Percentiles rank a stretch among this genome's conserved stretches.
These are phyloP conservation scores for Helotiales sp. DNA, from an alignment of 2,329 filamentous ascomycete genomes.

Conservation along the genomic window DNA sequence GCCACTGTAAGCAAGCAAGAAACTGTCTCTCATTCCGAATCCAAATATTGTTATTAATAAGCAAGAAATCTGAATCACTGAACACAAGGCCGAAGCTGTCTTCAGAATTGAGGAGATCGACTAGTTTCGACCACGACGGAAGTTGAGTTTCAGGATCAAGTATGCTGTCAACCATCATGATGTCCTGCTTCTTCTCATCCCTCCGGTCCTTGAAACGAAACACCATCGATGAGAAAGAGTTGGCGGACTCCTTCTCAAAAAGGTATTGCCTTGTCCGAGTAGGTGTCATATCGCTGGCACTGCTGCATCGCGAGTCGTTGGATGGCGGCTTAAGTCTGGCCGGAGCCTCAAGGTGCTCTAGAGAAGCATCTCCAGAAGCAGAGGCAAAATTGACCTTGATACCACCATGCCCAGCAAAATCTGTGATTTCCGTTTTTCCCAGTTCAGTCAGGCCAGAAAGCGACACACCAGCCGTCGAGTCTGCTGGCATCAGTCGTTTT, in stretches of 20 bases:
- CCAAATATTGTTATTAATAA: constrained; percentile 24
- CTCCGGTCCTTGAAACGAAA: constrained; percentile 20
- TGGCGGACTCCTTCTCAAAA: neutral
- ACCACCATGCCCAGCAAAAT: neutral
- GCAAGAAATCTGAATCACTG: constrained; percentile 20
- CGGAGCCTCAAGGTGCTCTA: neutral
- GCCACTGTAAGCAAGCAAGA: constrained; percentile 28
- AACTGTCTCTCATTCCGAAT: constrained; percentile 29
- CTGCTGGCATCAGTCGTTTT: constrained; percentile 20
- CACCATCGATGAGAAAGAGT: constrained; percentile 22
- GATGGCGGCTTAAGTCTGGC: neutral
- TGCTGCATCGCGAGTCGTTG: constrained; percentile 1
- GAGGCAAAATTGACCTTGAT: constrained; percentile 1
- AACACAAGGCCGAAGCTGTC: constrained; percentile 22
- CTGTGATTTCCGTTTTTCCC: neutral
- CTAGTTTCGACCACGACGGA: constrained; percentile 26
- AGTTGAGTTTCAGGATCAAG: constrained; percentile 20
- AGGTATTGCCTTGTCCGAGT: neutral
- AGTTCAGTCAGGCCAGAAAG: constrained; percentile 26
- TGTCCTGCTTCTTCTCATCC: constrained; percentile 25
- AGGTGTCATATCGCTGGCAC: neutral
- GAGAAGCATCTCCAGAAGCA: neutral
- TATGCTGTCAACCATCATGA: constrained; percentile 22
- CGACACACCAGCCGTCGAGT: constrained; percentile 32
- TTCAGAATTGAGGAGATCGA: constrained; percentile 23